phyloP scores from a whole-genome alignment of 1,139 yeast species.

The Nakaseomyces kungkrabaensis region DNA sequence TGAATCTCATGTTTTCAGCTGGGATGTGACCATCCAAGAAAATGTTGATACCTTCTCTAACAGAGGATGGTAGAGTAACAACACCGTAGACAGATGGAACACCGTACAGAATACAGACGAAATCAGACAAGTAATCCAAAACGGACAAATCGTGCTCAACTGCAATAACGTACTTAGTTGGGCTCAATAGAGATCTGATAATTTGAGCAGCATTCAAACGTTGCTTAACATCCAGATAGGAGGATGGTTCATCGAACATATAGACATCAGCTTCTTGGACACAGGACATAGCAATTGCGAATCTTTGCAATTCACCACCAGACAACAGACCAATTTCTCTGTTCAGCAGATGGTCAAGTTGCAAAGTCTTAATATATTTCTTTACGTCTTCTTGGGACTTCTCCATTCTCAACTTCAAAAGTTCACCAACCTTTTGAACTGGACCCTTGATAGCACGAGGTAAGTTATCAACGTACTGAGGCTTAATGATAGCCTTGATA shows the following conservation, averaged over 20 bases:
- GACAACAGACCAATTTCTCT: constrained; percentile 85
- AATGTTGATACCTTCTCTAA: constrained; percentile 96
- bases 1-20: constrained; percentile 90
- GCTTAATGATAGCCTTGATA: constrained; percentile 90
- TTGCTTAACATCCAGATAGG: constrained; percentile 95
- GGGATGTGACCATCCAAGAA: constrained; percentile 97
- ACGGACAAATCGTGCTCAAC: constrained; percentile 98
- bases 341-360: constrained; percentile 59
- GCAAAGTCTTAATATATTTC: constrained; percentile 56
- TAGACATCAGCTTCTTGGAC: constrained; percentile 91
- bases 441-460: constrained; percentile 95
- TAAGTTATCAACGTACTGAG: constrained; percentile 94
- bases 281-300: constrained; percentile 95
- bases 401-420: constrained; percentile 65
- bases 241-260: constrained; percentile 99
- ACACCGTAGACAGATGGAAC: constrained; percentile 98
- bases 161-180: constrained; percentile 78
- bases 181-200: constrained; percentile 71
- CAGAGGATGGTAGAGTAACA: constrained; percentile 89
- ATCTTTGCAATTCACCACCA: constrained; percentile 98
- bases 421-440: constrained; percentile 74
- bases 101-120: constrained; percentile 91
- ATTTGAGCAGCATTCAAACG: constrained; percentile 95
- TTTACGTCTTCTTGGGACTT: constrained; percentile 51
- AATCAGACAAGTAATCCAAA: constrained; percentile 90